Conservation (phyloP, 1,284 basidiomycete genomes). For the Ceratobasidium theobromae region DNA sequence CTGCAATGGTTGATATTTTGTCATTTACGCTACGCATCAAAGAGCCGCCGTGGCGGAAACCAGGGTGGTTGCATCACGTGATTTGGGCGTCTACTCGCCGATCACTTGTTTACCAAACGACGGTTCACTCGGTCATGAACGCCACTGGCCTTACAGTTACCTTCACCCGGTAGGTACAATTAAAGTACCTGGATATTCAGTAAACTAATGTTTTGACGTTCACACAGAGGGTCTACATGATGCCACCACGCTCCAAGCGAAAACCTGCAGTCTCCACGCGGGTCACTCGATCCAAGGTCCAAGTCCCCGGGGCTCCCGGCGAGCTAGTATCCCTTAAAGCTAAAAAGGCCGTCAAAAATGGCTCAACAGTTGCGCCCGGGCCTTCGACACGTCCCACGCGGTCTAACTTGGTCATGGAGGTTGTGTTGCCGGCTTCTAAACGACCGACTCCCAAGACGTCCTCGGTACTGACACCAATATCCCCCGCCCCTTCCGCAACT, state of each 20-base stretch:
- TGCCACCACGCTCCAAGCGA: constrained; percentile 25
- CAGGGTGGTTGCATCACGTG: too few relatives aligned
- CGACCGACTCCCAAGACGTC: constrained; percentile 23
- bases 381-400: not conserved
- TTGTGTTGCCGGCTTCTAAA: constrained; percentile 24
- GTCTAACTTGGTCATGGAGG: constrained; percentile 14
- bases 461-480: not conserved
- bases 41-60: too few relatives aligned
- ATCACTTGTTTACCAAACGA: not conserved
- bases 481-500: not conserved
- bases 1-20: too few relatives aligned
- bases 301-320: not conserved
- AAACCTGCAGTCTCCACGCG: constrained; percentile 5
- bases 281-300: constrained; percentile 5
- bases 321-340: not conserved
- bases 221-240: not conserved
- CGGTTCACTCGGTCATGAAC: not conserved
- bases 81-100: not conserved
- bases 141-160: not conserved
- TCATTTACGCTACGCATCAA: too few relatives aligned
- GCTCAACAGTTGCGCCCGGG: not conserved
- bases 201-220: not conserved
- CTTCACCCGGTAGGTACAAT: not conserved
- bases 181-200: not conserved
- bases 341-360: not conserved